These are phyloP conservation scores for Tephrocybe sp. DNA, from an alignment of 768 basidiomycete genomes.

Conservation along the genomic window DNA sequence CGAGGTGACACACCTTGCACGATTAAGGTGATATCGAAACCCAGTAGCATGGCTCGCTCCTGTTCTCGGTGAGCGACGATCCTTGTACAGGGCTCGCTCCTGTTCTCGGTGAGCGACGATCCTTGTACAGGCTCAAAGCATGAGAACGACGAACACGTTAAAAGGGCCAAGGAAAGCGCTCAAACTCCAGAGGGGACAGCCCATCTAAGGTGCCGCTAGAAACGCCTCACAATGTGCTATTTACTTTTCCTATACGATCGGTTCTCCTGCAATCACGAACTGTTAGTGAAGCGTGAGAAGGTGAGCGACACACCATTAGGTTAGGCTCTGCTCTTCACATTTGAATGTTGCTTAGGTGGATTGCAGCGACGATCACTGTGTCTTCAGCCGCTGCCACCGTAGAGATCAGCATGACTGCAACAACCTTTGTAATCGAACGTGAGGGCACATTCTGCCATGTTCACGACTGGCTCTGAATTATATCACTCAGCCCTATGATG, in stretches of 20 bases:
- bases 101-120: not conserved
- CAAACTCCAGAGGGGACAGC: too few relatives aligned
- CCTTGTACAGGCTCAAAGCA: too few relatives aligned
- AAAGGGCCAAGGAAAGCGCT: too few relatives aligned
- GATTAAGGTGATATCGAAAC: too few relatives aligned
- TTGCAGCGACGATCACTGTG: constrained; percentile 40
- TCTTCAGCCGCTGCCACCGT: constrained; percentile 37
- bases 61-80: not conserved
- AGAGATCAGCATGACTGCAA: constrained; percentile 34
- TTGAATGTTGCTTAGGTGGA: constrained; percentile 39
- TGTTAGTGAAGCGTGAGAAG: constrained; percentile 29
- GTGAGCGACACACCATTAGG: constrained; percentile 25
- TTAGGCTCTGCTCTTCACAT: not conserved
- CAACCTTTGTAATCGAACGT: constrained; percentile 37
- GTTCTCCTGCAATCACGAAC: constrained; percentile 32
- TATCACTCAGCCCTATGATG: constrained; percentile 5
- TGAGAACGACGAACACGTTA: too few relatives aligned
- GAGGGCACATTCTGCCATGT: constrained; percentile 13
- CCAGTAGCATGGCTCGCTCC: not conserved
- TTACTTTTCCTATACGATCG: constrained; percentile 31
- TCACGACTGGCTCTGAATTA: not conserved
- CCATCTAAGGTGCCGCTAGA: not conserved
- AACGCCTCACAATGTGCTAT: constrained; percentile 26
- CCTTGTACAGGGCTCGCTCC: not conserved
- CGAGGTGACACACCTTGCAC: not conserved